Conservation (phyloP, 2,329 filamentous ascomycete genomes). For the Alternaria novae-zelandiae region DNA sequence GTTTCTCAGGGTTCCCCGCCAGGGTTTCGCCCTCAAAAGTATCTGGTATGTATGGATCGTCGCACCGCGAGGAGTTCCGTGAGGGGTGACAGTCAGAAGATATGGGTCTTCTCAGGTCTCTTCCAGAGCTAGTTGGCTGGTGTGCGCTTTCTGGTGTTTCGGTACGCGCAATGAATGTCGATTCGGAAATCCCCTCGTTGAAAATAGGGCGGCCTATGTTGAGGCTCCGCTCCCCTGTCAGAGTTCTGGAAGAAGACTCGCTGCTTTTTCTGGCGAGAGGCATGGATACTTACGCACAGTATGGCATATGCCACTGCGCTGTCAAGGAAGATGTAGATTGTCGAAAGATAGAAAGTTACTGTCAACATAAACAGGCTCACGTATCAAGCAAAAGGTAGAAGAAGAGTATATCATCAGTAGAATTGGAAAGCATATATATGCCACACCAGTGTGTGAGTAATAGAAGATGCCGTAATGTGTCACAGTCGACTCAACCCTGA, state of each 20-base stretch:
- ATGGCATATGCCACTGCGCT: background rate
- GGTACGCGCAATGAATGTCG: background rate
- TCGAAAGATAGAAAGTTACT: background rate
- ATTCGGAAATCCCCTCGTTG: no score
- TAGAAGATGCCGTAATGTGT: background rate
- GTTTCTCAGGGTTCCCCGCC: no score
- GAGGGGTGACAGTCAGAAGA: no score
- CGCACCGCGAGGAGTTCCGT: no score
- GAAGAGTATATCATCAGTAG: background rate
- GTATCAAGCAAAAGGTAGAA: background rate
- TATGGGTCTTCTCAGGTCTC: no score
- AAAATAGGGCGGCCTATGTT: background rate
- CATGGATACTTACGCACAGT: background rate
- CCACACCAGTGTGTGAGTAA: background rate
- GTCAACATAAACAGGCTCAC: background rate
- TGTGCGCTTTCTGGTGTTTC: background rate
- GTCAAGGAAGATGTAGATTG: background rate
- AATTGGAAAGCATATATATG: background rate
- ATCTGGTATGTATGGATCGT: no score
- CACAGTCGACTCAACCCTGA: conserved; percentile 1
- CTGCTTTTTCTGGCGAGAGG: background rate
- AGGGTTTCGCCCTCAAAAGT: no score
- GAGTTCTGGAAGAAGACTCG: background rate
- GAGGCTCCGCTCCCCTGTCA: background rate
- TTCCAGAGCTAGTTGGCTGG: no score